A percentile compares a stretch with the other conserved stretches of the same genome.
Evolutionary conservation across 176 grass and related monocot genomes (phyloP).

Genomic region (Hordeum marinum): DNA sequence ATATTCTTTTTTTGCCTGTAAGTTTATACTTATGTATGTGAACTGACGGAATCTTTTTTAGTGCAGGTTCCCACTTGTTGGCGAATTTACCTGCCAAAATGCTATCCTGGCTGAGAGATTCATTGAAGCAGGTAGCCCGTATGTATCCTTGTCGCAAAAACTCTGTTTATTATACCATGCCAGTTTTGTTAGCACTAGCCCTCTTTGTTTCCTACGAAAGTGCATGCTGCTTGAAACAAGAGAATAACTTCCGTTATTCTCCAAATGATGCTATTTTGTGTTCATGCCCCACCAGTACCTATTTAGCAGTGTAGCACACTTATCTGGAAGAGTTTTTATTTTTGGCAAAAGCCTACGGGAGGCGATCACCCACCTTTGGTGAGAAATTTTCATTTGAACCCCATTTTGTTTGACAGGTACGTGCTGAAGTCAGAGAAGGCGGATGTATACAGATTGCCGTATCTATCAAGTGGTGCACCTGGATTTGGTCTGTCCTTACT

Average conservation of each 20-base stretch:
- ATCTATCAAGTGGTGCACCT: slow-evolving; percentile 84
- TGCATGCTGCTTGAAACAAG: not conserved
- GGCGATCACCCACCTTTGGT: not conserved
- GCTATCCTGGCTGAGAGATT: slow-evolving; percentile 90
- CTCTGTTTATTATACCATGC: slow-evolving; percentile 21
- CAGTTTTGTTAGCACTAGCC: slow-evolving; percentile 3
- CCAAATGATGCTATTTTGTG: not conserved
- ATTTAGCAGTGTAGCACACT: not conserved
- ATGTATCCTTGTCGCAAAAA: slow-evolving; percentile 56
- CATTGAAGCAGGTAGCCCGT: slow-evolving; percentile 98
- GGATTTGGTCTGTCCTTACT: slow-evolving; percentile 72
- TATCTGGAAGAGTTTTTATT: no score
- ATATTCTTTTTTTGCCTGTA: not conserved
- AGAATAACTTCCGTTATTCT: slow-evolving; percentile 1
- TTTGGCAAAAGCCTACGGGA: no score
- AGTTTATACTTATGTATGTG: not conserved
- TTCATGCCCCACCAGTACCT: not conserved
- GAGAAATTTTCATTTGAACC: not conserved
- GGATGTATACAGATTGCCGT: slow-evolving; percentile 86
- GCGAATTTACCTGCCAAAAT: slow-evolving; percentile 99
- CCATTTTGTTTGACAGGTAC: slow-evolving; percentile 53
- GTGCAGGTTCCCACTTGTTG: slow-evolving; percentile 67
- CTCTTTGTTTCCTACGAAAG: slow-evolving; percentile 7
- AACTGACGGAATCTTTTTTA: slow-evolving; percentile 1
- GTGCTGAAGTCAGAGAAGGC: slow-evolving; percentile 89